Evolutionary conservation across 768 basidiomycete species (phyloP), one percentile per base, ranked within the genome.

Genomic region (Suillus alpinus): DNA sequence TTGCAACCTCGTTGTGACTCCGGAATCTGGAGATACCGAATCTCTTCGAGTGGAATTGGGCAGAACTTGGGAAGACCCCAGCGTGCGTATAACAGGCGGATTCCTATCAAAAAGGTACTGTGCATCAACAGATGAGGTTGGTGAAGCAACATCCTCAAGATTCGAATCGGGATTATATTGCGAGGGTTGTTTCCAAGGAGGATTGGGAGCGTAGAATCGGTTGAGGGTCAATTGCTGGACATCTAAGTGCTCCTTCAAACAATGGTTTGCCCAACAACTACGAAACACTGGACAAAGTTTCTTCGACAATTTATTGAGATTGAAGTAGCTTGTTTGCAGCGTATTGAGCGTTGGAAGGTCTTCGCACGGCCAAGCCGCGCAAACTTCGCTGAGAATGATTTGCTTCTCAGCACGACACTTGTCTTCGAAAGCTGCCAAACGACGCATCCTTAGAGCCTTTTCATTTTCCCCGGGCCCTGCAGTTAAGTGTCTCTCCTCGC

Each of bases 41-140:
- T 49, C 26, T 20, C 1, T 55, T 23, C 2, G 23, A 8, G 3
- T 6, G 26, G 2, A 20, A 46, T 6, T 12, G 9, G 6, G 37
- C 23, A 10, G 62, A 41, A 6, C 6, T n/a, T 10, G 12, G n/a
- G 2, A 18, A 49, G 29, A 49, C 26, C 29, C 29, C 16, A 9
- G 9, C 4, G 4, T 20, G 12, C 18, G 44, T 34, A 59, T 37
- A 0, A n/a, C n/a, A 18, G 62, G 68, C 14, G 53, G 13, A 29
- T 40, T 9, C n/a, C 68, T 61, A 20, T 46, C 10, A 5, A 62
- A 59, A 0, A 62, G 61, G 5, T 52, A 14, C 16, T 55, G 44
- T 7, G 41, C 29, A 20, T 51, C 16, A 6, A 62, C 20, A 2
- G 9, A 50, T 51, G 61, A 4, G 31, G 34, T 1, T 4, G 8